phyloP scores from a whole-genome alignment of 495 filamentous ascomycete genomes.

The Xylaria cubensis region DNA sequence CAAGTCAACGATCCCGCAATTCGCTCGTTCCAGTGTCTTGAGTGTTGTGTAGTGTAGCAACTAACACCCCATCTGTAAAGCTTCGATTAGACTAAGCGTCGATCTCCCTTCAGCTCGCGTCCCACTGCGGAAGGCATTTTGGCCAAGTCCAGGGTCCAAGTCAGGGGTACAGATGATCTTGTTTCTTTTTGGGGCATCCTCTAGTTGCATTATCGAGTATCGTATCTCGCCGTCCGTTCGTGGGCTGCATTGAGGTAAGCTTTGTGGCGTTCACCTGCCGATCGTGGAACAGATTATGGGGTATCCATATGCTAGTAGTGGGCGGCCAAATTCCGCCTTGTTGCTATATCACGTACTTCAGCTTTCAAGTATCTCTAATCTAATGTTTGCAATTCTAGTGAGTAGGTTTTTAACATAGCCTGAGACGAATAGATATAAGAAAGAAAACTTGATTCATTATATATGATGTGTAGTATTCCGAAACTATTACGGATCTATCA shows the following conservation, averaged over 20 bases:
- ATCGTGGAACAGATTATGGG: slow-evolving; percentile 15
- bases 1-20: slow-evolving; percentile 17
- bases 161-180: not conserved
- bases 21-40: not conserved
- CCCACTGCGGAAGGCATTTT: not conserved
- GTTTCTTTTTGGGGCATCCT: not conserved
- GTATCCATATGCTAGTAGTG: slow-evolving; percentile 1
- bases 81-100: slow-evolving; percentile 4
- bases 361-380: not conserved
- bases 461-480: too few species aligned
- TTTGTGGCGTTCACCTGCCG: slow-evolving; percentile 22
- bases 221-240: not conserved
- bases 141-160: not conserved
- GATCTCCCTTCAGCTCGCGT: slow-evolving; percentile 11
- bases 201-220: not conserved
- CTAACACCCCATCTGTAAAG: not conserved
- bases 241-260: not conserved
- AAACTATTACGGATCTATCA: not conserved
- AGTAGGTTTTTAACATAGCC: not conserved
- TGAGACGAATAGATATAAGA: not conserved
- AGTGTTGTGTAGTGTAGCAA: slow-evolving; percentile 9
- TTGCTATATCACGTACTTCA: not conserved
- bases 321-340: slow-evolving; percentile 19
- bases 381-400: not conserved
- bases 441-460: not conserved